Base-by-base conservation (phyloP, 495 filamentous ascomycete genomes). In the Penicillium desertorum region DNA sequence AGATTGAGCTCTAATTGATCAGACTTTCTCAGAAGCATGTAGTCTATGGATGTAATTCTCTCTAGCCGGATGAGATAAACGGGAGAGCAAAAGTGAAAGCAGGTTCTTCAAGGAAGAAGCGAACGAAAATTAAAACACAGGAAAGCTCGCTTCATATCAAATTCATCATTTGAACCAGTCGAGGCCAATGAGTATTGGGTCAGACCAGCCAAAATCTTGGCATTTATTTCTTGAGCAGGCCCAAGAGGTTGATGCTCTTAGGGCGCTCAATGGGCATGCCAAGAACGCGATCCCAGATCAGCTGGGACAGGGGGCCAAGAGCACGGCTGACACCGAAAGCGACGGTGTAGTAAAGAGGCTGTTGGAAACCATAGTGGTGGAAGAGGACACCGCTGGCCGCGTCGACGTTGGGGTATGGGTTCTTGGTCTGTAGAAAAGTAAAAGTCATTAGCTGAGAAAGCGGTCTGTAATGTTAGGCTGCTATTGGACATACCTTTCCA, bases 201-300 rank as follows among this genome's bases (percentile, higher is more conserved):
- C 5, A 45, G 45, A 30, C 45, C 54, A 34, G 46, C 25, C 54
- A 34, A 43, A 25, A 17, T n/a, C 29, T 51, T 22, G 20, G 11
- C n/a, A 47, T 48, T 60, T 69, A 77, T 66, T 74, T 74, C 72
- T 87, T 86, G 60, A 96, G 65, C 57, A 96, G 72, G 14, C 92
- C 92, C 69, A 88, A 75, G 58, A 98, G 78, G 76, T 96, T 91
- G 70, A 97, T 93, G 74, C 90, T 96, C 86, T 98, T 98, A 39
- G 93, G 93, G 62, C 94, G 77, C 84, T 98, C 94, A 72, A 98
- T 98, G n/a, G 94, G 94, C 65, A 98, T 75, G 23, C 94, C 94
- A 54, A 98, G 74, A 16, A 91, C 94, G 7, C 94, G 83, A 74
- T 97, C 94, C 94, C 94, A 98, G 68, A 98, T 88, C 59, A 98